Conservation (phyloP, 257 asterid genomes). For the Linderniella brevidens region DNA sequence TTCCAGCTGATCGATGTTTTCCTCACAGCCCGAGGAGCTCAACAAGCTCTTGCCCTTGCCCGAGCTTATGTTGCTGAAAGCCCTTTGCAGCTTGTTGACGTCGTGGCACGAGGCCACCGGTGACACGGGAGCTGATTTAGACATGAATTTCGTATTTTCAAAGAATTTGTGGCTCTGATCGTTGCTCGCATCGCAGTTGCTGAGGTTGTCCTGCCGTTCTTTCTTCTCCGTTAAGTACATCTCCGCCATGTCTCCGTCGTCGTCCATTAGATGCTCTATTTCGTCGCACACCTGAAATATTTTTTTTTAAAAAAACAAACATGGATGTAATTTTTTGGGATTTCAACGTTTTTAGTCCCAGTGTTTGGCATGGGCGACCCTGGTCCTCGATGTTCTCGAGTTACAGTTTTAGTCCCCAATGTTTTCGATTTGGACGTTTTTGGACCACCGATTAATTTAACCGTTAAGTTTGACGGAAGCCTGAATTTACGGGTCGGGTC, state of each 20-base stretch:
- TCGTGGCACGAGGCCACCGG: slow-evolving; percentile 57
- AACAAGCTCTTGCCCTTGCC: slow-evolving; percentile 66
- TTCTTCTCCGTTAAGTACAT: slow-evolving; percentile 97
- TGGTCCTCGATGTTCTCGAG: too few species aligned
- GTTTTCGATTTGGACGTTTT: too few species aligned
- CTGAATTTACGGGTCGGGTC: too few species aligned
- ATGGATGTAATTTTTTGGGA: too few species aligned
- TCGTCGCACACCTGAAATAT: slow-evolving; percentile 67
- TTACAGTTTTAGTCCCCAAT: too few species aligned
- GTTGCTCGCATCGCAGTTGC: slow-evolving; percentile 18
- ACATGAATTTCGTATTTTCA: slow-evolving; percentile 18
- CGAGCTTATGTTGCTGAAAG: slow-evolving; percentile 68
- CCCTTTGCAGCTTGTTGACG: slow-evolving; percentile 51
- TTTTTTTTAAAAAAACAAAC: too few species aligned
- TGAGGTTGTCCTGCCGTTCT: slow-evolving; percentile 46
- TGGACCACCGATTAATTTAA: too few species aligned
- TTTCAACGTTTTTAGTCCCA: too few species aligned
- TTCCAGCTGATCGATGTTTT: slow-evolving; percentile 90
- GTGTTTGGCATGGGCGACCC: too few species aligned
- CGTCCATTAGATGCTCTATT: slow-evolving; percentile 95
- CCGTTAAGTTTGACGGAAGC: too few species aligned
- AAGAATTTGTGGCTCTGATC: slow-evolving; percentile 25
- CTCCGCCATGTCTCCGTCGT: slow-evolving; percentile 99
- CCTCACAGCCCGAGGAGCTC: slow-evolving; percentile 49
- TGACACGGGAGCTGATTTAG: slow-evolving; percentile 76